These are phyloP conservation scores for Globisporangium takayamanum DNA, from an alignment of 352 stramenopile species.

Conservation along the genomic window DNA sequence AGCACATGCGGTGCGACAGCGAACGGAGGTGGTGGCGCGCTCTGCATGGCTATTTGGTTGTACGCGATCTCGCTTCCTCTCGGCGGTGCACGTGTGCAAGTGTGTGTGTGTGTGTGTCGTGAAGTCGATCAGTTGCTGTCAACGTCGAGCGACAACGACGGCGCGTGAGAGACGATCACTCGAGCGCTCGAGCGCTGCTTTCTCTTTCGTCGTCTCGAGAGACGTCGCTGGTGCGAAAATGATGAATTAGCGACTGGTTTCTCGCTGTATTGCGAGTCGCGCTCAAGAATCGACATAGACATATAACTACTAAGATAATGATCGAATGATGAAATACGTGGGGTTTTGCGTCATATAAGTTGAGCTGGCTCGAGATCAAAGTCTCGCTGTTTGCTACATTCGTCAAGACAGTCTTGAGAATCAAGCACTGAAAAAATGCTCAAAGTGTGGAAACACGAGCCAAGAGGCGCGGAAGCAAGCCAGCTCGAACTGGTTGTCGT, in stretches of 20 bases:
- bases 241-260: not conserved
- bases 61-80: not conserved
- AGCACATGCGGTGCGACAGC: conserved; percentile 67
- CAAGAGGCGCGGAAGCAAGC: too few relatives aligned
- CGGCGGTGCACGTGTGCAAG: too few relatives aligned
- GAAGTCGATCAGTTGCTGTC: not conserved
- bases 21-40: conserved; percentile 32
- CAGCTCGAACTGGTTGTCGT: too few relatives aligned
- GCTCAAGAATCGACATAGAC: not conserved
- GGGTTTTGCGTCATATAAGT: not conserved
- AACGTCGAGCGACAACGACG: too few relatives aligned
- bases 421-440: too few relatives aligned
- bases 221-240: not conserved
- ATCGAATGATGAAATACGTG: not conserved
- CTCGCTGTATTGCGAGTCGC: not conserved
- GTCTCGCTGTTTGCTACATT: too few relatives aligned
- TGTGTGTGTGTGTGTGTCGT: not conserved
- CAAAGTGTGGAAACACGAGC: too few relatives aligned
- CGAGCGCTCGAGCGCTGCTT: not conserved
- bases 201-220: not conserved
- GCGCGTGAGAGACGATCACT: too few relatives aligned
- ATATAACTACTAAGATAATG: not conserved
- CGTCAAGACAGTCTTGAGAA: too few relatives aligned
- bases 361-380: too few relatives aligned
- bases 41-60: conserved; percentile 34